Evolutionary conservation across 2,329 filamentous ascomycete species (phyloP).

Genomic region (Penicillium sp.): DNA sequence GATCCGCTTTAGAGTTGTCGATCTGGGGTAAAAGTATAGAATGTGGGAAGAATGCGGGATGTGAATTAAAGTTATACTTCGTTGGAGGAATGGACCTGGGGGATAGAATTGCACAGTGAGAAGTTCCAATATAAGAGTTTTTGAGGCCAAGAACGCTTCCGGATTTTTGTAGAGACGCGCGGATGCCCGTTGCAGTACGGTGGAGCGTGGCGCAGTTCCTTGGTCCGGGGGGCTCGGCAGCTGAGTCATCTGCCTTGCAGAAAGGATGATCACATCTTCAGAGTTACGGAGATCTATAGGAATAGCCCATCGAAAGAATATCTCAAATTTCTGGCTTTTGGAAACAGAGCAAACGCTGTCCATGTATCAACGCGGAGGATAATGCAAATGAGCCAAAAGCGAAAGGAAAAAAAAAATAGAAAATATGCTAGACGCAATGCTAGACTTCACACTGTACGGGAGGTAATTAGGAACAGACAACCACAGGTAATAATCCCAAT

Average conservation of each 20-base stretch:
- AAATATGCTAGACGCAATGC: conserved; percentile 28
- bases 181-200: conserved; percentile 11
- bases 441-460: conserved; percentile 21
- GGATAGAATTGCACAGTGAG: not conserved
- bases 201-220: conserved; percentile 17
- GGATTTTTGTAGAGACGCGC: conserved; percentile 11
- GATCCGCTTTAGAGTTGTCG: conserved; percentile 3
- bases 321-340: conserved; percentile 16
- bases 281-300: not conserved
- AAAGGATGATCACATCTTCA: not conserved
- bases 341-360: conserved; percentile 14
- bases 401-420: conserved; percentile 16
- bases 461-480: conserved; percentile 3
- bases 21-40: conserved; percentile 3
- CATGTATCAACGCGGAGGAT: conserved; percentile 19
- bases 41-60: not conserved
- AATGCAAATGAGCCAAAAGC: conserved; percentile 21
- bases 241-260: conserved; percentile 10
- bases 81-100: not conserved
- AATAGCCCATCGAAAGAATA: not conserved
- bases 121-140: not conserved
- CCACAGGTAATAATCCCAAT: conserved; percentile 1
- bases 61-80: not conserved
- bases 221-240: conserved; percentile 2
- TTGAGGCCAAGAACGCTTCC: not conserved